Percentiles rank a stretch among this genome's conserved stretches.
phyloP scores from a whole-genome alignment of 441 rosid species.

The Euphorbia schlechtendalii region DNA sequence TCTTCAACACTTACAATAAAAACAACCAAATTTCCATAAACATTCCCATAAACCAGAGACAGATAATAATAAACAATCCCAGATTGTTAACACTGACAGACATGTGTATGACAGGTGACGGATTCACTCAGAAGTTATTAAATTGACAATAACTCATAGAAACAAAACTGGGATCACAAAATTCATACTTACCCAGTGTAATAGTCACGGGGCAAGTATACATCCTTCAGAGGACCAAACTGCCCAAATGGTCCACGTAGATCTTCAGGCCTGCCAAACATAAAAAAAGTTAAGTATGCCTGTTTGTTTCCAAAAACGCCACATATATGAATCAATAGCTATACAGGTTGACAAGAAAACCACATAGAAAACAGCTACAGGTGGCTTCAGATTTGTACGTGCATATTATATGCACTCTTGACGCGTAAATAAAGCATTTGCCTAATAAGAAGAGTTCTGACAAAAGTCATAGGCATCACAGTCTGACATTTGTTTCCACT shows the following conservation, averaged over 20 bases:
- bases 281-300: background rate
- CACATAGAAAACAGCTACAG: background rate
- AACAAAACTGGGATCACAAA: background rate
- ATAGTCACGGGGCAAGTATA: slow-evolving; percentile 87
- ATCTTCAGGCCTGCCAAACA: slow-evolving; percentile 67
- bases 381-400: too few relatives aligned
- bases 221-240: slow-evolving; percentile 87
- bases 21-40: slow-evolving; percentile 36
- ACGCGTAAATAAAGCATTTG: too few relatives aligned
- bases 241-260: slow-evolving; percentile 69
- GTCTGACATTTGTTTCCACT: background rate
- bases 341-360: background rate
- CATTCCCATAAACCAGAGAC: slow-evolving; percentile 45
- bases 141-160: background rate
- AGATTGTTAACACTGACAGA: slow-evolving; percentile 11
- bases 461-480: background rate
- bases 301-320: background rate
- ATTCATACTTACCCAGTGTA: slow-evolving; percentile 64
- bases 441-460: background rate
- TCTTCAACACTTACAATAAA: slow-evolving; percentile 84
- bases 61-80: slow-evolving; percentile 25
- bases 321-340: background rate
- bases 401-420: too few relatives aligned
- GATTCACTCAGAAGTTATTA: too few relatives aligned
- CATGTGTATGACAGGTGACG: slow-evolving; percentile 1